Conservation (phyloP, 2,329 filamentous ascomycete species). For the Colletotrichum cuscutae region DNA sequence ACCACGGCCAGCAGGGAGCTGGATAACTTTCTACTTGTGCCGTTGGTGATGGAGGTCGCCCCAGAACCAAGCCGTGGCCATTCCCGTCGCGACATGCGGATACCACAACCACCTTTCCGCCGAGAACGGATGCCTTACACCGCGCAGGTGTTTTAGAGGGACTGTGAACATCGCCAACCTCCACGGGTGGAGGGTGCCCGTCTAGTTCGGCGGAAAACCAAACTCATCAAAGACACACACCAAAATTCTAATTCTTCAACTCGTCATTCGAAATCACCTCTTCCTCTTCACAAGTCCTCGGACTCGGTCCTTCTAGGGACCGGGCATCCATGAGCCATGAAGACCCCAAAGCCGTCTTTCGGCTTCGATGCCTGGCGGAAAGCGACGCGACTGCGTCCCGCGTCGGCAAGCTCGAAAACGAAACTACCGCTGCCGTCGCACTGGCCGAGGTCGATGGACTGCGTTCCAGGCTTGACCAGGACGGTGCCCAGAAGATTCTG, state of each 20-base stretch:
- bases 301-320: background rate
- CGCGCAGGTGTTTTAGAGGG: conserved; percentile 12
- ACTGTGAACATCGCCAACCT: background rate
- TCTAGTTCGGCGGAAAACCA: background rate
- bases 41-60: conserved; percentile 31
- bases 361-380: conserved; percentile 28
- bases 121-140: background rate
- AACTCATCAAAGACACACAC: background rate
- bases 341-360: conserved; percentile 28
- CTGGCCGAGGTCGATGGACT: conserved; percentile 21
- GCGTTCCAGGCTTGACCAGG: conserved; percentile 26
- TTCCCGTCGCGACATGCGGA: conserved; percentile 3
- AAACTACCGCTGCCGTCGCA: conserved; percentile 31
- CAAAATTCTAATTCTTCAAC: background rate
- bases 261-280: background rate
- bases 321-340: conserved; percentile 17
- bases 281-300: conserved; percentile 21
- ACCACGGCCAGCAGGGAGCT: conserved; percentile 29
- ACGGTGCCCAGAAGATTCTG: conserved; percentile 17
- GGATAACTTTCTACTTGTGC: conserved; percentile 36
- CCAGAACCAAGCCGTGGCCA: background rate
- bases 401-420: conserved; percentile 28
- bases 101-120: conserved; percentile 8
- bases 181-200: background rate
- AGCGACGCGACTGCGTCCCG: conserved; percentile 30